Evolutionary conservation across 306 rosid genomes (phyloP).

Genomic region (Castanea sativa): DNA sequence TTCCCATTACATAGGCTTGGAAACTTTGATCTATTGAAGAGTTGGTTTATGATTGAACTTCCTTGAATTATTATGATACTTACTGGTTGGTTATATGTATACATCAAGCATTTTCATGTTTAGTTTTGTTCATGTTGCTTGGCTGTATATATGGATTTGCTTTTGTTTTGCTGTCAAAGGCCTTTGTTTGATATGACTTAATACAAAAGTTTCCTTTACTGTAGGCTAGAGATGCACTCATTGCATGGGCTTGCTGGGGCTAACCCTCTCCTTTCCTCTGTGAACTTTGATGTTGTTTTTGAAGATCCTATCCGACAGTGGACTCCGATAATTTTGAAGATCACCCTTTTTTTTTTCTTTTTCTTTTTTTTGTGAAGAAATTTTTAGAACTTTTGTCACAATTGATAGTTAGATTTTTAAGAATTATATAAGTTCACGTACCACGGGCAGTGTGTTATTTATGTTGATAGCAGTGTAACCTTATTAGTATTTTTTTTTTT

Average conservation of each 20-base stretch:
- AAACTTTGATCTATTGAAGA: not conserved
- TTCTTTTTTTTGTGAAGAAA: slow-evolving; percentile 1
- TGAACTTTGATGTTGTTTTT: not conserved
- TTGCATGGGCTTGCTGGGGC: slow-evolving; percentile 17
- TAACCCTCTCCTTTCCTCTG: not conserved
- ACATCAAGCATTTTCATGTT: not conserved
- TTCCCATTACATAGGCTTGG: not conserved
- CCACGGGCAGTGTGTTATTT: slow-evolving; percentile 3
- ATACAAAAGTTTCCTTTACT: not conserved
- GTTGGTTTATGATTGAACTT: not conserved
- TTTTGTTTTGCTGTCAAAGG: not conserved
- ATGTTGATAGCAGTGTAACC: slow-evolving; percentile 12
- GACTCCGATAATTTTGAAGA: not conserved
- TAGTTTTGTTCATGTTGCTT: not conserved
- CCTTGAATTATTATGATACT: not conserved
- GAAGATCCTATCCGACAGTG: not conserved
- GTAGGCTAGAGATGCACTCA: slow-evolving; percentile 42
- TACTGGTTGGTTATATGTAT: not conserved
- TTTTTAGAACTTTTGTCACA: not conserved
- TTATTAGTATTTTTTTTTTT: not conserved
- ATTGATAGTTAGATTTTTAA: not conserved
- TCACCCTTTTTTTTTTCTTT: not conserved
- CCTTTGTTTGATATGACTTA: not conserved
- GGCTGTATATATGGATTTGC: not conserved
- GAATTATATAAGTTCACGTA: slow-evolving; percentile 5